These are phyloP conservation scores for Sequoia sempervirens DNA, from an alignment of 75 land plant species.

Conservation along the genomic window DNA sequence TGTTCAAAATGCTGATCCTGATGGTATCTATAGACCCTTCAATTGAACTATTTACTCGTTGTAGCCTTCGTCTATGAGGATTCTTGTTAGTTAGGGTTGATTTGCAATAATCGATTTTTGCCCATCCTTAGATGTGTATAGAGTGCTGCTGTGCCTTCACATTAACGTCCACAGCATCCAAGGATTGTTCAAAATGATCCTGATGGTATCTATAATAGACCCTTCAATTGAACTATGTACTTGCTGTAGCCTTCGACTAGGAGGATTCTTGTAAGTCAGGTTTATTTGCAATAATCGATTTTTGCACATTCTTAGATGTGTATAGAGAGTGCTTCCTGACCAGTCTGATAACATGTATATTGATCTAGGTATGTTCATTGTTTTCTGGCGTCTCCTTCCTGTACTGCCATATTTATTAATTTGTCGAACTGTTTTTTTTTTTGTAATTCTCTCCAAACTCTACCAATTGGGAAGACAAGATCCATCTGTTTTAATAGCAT, in stretches of 20 bases:
- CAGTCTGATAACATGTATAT: not conserved
- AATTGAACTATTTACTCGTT: not conserved
- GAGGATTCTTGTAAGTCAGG: not conserved
- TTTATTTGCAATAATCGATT: not conserved
- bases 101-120: not conserved
- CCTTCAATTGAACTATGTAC: not conserved
- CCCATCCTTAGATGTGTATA: not conserved
- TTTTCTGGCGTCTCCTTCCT: not conserved
- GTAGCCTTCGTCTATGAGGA: not conserved
- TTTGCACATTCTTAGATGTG: not conserved
- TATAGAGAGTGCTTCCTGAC: not conserved
- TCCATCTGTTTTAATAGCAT: not conserved
- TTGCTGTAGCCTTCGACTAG: not conserved
- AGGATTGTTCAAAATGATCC: no score
- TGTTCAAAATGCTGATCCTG: constrained; percentile 77
- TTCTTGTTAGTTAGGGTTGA: not conserved
- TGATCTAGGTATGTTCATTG: not conserved
- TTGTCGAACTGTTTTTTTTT: not conserved
- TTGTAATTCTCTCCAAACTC: not conserved
- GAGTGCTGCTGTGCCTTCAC: not conserved
- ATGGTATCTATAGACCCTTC: constrained; percentile 49
- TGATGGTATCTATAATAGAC: no score
- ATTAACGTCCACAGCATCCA: no score
- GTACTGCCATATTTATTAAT: not conserved
- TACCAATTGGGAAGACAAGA: not conserved